phyloP scores from a whole-genome alignment of 2,329 filamentous ascomycete genomes.

The Fusarium sp. region DNA sequence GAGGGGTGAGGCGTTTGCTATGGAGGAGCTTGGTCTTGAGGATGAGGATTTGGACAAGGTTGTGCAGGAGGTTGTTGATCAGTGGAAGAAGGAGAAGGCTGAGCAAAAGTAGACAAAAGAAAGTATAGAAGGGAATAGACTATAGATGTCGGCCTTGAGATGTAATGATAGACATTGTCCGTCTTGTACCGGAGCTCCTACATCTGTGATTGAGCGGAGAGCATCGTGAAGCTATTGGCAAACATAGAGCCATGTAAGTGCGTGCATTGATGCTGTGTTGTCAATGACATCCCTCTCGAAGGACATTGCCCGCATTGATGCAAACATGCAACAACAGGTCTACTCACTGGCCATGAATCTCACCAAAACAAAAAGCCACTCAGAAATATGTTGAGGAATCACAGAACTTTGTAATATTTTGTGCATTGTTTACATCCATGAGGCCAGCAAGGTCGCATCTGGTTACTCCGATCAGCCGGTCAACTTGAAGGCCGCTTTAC shows the following conservation, averaged over 20 bases:
- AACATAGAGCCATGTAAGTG: background rate
- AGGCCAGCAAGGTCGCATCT: background rate
- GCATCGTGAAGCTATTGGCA: background rate
- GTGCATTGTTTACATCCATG: background rate
- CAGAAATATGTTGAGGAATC: background rate
- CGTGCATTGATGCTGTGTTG: background rate
- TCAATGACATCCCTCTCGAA: background rate
- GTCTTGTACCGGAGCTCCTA: background rate
- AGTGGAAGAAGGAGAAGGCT: slow-evolving; percentile 29
- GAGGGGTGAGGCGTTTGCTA: slow-evolving; percentile 57
- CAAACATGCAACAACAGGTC: background rate
- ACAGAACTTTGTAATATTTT: background rate
- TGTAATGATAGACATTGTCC: background rate
- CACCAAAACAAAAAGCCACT: background rate
- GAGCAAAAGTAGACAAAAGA: slow-evolving; percentile 1
- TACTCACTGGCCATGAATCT: background rate
- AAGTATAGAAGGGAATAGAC: background rate
- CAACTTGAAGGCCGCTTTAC: background rate
- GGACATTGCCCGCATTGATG: background rate
- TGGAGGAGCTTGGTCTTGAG: slow-evolving; percentile 59
- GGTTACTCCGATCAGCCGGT: background rate
- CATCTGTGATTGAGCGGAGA: background rate
- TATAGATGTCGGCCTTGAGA: background rate
- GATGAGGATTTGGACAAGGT: slow-evolving; percentile 60
- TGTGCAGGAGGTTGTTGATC: slow-evolving; percentile 50